Conservation (phyloP, 1,284 basidiomycete species). For the Apiotrichum akiyoshidainum region DNA sequence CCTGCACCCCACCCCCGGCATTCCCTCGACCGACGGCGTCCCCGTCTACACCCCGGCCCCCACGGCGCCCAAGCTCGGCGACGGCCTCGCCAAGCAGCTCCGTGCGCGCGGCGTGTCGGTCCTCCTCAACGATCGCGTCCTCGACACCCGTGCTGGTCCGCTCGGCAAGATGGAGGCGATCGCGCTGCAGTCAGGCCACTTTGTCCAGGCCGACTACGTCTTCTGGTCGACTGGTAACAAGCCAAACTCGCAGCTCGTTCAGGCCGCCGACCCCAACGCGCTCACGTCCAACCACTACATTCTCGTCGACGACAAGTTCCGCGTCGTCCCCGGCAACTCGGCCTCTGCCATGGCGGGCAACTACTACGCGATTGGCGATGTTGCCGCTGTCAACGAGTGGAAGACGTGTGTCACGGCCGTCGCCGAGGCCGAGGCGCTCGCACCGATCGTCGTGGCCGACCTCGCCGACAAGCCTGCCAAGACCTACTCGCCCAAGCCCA, state of each 20-base stretch:
- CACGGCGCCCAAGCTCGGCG: conserved; percentile 33
- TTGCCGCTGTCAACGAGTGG: conserved; percentile 35
- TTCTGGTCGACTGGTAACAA: conserved; percentile 50
- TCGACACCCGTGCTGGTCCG: conserved; percentile 14
- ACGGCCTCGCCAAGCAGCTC: conserved; percentile 37
- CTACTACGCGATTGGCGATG: conserved; percentile 49
- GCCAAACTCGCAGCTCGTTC: conserved; percentile 48
- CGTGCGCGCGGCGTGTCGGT: conserved; percentile 42
- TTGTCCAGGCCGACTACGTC: conserved; percentile 51
- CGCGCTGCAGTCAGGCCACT: conserved; percentile 35
- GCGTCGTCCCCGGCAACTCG: conserved; percentile 23
- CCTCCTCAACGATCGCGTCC: conserved; percentile 39
- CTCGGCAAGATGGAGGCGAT: conserved; percentile 34
- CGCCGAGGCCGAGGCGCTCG: conserved; percentile 17
- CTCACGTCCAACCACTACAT: conserved; percentile 36
- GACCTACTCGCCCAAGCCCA: conserved; percentile 28
- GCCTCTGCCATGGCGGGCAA: conserved; percentile 26
- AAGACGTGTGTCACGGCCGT: conserved; percentile 33
- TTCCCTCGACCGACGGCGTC: conserved; percentile 8
- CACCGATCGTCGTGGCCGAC: conserved; percentile 32
- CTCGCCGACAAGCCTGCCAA: conserved; percentile 30
- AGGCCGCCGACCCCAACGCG: conserved; percentile 37
- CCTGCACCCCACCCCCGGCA: conserved; percentile 21
- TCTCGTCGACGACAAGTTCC: conserved; percentile 43
- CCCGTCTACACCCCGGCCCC: conserved; percentile 25